phyloP scores from a whole-genome alignment of 345 rosid species.

The Pelargonium nanum region DNA sequence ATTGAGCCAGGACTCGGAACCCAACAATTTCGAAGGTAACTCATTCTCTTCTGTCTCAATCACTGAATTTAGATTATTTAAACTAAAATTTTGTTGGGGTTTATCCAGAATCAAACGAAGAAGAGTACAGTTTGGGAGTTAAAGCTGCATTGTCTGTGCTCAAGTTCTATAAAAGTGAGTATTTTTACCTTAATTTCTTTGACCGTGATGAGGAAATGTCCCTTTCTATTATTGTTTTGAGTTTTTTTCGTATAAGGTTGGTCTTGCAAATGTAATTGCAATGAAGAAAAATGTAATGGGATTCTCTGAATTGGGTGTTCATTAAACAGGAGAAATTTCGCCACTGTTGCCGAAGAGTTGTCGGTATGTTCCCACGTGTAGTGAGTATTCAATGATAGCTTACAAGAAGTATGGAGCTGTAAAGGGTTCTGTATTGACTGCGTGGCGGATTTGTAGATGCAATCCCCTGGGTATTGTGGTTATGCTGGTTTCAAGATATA shows the following conservation, averaged over 20 bases:
- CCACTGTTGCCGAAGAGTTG: slow-evolving; percentile 73
- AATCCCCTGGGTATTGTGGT: slow-evolving; percentile 63
- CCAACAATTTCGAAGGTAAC: slow-evolving; percentile 30
- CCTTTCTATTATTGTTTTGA: background rate
- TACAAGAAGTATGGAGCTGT: slow-evolving; percentile 76
- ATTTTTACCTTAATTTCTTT: background rate
- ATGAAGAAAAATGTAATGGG: background rate
- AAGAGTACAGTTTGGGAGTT: slow-evolving; percentile 50
- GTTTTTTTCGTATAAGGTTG: too few relatives aligned
- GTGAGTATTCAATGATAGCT: slow-evolving; percentile 90
- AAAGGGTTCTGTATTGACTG: slow-evolving; percentile 61
- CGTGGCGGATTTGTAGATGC: slow-evolving; percentile 89
- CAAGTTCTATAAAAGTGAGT: slow-evolving; percentile 65
- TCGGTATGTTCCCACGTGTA: slow-evolving; percentile 74
- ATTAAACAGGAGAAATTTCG: slow-evolving; percentile 72
- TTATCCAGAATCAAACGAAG: slow-evolving; percentile 23
- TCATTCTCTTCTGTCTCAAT: background rate
- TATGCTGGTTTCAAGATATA: background rate
- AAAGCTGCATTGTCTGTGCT: slow-evolving; percentile 67
- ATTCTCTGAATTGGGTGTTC: slow-evolving; percentile 1
- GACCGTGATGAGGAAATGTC: background rate
- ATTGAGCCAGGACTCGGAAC: slow-evolving; percentile 15
- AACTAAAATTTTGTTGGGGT: slow-evolving; percentile 1
- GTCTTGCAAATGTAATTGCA: background rate
- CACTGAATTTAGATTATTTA: background rate